phyloP scores from a whole-genome alignment of 192 early-diverging fungal genomes.

The Backusella tarrabulga region DNA sequence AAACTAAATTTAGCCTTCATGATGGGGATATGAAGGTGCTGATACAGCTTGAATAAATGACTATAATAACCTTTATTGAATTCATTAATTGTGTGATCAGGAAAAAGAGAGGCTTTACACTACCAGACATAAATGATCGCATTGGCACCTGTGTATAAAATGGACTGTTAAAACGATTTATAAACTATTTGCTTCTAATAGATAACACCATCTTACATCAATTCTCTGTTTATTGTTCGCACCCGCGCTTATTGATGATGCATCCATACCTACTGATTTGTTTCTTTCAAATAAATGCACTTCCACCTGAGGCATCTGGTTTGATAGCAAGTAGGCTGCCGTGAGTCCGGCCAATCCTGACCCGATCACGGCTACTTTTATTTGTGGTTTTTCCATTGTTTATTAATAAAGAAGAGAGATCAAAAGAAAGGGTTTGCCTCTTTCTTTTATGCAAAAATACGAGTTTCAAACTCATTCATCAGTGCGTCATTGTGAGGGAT shows the following conservation, averaged over 20 bases:
- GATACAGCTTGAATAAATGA: conserved; percentile 27
- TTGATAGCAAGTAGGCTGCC: conserved; percentile 42
- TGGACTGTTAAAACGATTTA: not conserved
- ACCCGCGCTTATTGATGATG: conserved; percentile 22
- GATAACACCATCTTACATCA: conserved; percentile 17
- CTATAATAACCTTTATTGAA: conserved; percentile 23
- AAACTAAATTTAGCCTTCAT: conserved; percentile 33
- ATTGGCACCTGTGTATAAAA: conserved; percentile 26
- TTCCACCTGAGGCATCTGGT: conserved; percentile 29
- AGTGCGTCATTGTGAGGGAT: no score
- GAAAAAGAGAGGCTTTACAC: no score
- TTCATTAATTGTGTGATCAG: no score
- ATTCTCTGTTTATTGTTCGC: conserved; percentile 20
- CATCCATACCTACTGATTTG: conserved; percentile 42
- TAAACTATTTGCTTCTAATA: no score
- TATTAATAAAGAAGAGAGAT: not conserved
- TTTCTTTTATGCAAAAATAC: not conserved
- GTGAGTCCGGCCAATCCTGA: conserved; percentile 51
- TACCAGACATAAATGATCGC: conserved; percentile 39
- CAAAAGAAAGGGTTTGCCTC: not conserved
- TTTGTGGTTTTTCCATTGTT: not conserved
- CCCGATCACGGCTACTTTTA: conserved; percentile 48
- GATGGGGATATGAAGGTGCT: conserved; percentile 18
- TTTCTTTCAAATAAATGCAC: conserved; percentile 56
- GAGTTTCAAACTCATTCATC: no score